phyloP scores from a whole-genome alignment of 2,329 filamentous ascomycete species.

The Trichophyton benhamiae region DNA sequence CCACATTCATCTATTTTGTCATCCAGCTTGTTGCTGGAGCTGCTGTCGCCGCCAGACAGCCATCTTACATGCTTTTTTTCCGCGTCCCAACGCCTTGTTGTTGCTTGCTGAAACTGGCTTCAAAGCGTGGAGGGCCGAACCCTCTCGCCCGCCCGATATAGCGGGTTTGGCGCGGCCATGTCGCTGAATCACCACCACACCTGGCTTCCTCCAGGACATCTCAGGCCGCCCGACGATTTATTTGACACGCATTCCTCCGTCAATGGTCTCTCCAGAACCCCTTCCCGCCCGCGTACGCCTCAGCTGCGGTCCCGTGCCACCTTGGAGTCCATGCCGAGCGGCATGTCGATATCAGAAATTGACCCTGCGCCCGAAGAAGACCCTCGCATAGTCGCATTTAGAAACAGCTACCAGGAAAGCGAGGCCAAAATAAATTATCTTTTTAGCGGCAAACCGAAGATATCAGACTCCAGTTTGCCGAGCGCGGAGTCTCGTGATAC shows the following conservation, averaged over 20 bases:
- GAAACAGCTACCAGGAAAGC: slow-evolving; percentile 61
- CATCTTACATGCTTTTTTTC: slow-evolving; percentile 24
- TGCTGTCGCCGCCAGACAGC: slow-evolving; percentile 15
- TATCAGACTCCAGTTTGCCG: slow-evolving; percentile 39
- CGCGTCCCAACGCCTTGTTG: slow-evolving; percentile 16
- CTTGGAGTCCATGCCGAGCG: slow-evolving; percentile 37
- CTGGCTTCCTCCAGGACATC: slow-evolving; percentile 51
- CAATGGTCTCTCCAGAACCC: slow-evolving; percentile 34
- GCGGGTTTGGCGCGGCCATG: slow-evolving; percentile 43
- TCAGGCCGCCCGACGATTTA: slow-evolving; percentile 51
- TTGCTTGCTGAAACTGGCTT: slow-evolving; percentile 23
- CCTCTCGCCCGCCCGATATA: slow-evolving; percentile 34
- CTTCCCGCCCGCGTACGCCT: slow-evolving; percentile 34
- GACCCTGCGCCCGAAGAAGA: slow-evolving; percentile 53
- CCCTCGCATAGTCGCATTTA: slow-evolving; percentile 58
- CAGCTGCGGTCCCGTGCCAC: slow-evolving; percentile 33
- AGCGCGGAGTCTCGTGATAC: slow-evolving; percentile 24
- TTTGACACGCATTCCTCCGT: slow-evolving; percentile 25
- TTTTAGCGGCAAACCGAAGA: slow-evolving; percentile 45
- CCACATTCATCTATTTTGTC: slow-evolving; percentile 24
- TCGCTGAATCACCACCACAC: slow-evolving; percentile 55
- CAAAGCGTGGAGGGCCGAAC: slow-evolving; percentile 34
- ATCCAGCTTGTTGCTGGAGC: slow-evolving; percentile 20
- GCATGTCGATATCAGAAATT: slow-evolving; percentile 37
- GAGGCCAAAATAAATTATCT: slow-evolving; percentile 66